phyloP scores from a whole-genome alignment of 805 yeast species.

The Candida peoriensis region DNA sequence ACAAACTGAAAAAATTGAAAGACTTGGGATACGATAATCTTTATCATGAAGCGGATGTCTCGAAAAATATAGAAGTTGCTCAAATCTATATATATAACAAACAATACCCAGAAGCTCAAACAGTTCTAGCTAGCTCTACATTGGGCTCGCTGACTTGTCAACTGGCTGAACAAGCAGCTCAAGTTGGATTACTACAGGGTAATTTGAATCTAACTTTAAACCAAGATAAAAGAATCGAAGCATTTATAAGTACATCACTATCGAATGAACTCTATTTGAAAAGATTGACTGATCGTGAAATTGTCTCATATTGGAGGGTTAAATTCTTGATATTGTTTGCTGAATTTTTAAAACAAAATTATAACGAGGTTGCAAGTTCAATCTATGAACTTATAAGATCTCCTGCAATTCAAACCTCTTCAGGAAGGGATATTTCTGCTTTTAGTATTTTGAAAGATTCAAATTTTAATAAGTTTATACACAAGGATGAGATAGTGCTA shows the following conservation, averaged over 20 bases:
- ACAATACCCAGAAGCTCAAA: constrained; percentile 19
- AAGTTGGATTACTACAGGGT: constrained; percentile 20
- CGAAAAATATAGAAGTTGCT: constrained; percentile 15
- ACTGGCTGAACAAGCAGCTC: constrained; percentile 17
- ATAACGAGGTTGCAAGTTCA: constrained; percentile 12
- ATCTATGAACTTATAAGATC: constrained; percentile 12
- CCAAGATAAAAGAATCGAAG: constrained; percentile 23
- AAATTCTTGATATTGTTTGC: constrained; percentile 21
- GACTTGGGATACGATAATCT: constrained; percentile 15
- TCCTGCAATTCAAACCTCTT: constrained; percentile 15
- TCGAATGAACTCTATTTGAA: constrained; percentile 21
- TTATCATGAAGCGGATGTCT: constrained; percentile 19
- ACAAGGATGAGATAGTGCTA: constrained; percentile 17
- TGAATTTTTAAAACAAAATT: constrained; percentile 20
- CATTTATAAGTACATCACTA: constrained; percentile 16
- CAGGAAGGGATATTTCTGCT: constrained; percentile 14
- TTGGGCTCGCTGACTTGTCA: constrained; percentile 14
- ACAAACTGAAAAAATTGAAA: constrained; percentile 6
- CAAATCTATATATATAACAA: constrained; percentile 13
- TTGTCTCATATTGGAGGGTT: constrained; percentile 23
- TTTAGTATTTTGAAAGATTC: constrained; percentile 15
- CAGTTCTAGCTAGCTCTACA: constrained; percentile 14
- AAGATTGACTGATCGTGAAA: constrained; percentile 20
- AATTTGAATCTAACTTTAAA: constrained; percentile 9
- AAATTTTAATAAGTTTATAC: constrained; percentile 17